phyloP scores from a whole-genome alignment of 208 protist genomes.

The Acanthamoeba lenticulata region DNA sequence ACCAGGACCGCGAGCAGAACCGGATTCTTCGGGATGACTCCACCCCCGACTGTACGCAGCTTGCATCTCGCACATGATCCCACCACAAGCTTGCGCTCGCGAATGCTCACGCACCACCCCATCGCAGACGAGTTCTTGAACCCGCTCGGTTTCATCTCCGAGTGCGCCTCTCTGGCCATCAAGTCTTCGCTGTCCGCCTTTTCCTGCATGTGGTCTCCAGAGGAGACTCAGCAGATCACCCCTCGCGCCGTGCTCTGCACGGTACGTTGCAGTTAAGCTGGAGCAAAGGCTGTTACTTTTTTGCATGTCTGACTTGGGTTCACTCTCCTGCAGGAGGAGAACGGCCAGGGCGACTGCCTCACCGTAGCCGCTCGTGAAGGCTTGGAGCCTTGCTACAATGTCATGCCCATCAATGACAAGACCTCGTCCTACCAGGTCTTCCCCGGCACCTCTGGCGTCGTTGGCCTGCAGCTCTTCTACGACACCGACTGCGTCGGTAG shows the following conservation, averaged over 20 bases:
- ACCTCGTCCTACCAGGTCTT: conserved; percentile 24
- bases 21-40: background rate
- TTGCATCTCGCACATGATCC: background rate
- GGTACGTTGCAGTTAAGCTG: background rate
- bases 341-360: background rate
- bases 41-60: background rate
- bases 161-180: background rate
- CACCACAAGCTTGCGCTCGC: background rate
- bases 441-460: background rate
- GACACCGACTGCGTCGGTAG: background rate
- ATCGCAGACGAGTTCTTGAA: background rate
- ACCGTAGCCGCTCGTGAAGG: background rate
- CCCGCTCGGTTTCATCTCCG: background rate
- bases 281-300: background rate
- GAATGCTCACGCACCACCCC: background rate
- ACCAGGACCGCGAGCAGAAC: background rate
- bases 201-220: conserved; percentile 8
- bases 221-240: background rate
- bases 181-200: background rate
- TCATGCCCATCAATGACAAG: background rate
- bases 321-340: background rate
- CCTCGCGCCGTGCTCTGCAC: background rate
- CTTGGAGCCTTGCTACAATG: background rate
- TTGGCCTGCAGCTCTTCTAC: background rate
- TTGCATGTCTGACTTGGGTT: background rate